phyloP scores from a whole-genome alignment of 768 basidiomycete genomes.

The Jaapia argillacea region DNA sequence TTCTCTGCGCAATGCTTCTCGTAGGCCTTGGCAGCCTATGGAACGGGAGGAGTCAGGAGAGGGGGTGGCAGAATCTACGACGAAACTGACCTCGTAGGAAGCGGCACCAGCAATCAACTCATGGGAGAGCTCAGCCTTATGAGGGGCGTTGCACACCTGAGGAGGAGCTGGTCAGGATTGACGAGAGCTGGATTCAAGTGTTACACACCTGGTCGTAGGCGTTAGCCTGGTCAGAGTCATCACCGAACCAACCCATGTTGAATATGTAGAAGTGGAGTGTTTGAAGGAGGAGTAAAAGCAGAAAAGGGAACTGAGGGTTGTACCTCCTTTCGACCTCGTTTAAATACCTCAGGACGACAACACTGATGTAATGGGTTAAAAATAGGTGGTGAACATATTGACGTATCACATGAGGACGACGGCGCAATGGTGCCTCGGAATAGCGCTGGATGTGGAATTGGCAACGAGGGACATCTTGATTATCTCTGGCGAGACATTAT shows the following conservation, averaged over 20 bases:
- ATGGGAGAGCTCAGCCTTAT: conserved; percentile 52
- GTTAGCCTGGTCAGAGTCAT: conserved; percentile 29
- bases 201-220: conserved; percentile 30
- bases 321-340: not conserved
- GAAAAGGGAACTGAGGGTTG: not conserved
- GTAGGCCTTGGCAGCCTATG: conserved; percentile 54
- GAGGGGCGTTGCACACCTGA: conserved; percentile 38
- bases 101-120: conserved; percentile 63
- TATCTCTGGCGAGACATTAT: too few relatives aligned
- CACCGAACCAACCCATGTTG: conserved; percentile 33
- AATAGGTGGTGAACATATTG: not conserved
- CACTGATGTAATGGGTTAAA: not conserved
- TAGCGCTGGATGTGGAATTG: too few relatives aligned
- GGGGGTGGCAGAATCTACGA: not conserved
- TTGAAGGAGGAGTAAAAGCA: conserved; percentile 10
- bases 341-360: conserved; percentile 1
- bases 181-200: not conserved
- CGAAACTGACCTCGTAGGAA: conserved; percentile 39
- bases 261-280: conserved; percentile 10
- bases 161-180: conserved; percentile 3
- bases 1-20: conserved; percentile 39
- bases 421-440: too few relatives aligned
- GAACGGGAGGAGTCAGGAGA: conserved; percentile 1
- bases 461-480: too few relatives aligned
- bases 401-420: too few relatives aligned